These are phyloP conservation scores for Pinus taeda DNA, from an alignment of 75 land plant genomes.

Conservation along the genomic window DNA sequence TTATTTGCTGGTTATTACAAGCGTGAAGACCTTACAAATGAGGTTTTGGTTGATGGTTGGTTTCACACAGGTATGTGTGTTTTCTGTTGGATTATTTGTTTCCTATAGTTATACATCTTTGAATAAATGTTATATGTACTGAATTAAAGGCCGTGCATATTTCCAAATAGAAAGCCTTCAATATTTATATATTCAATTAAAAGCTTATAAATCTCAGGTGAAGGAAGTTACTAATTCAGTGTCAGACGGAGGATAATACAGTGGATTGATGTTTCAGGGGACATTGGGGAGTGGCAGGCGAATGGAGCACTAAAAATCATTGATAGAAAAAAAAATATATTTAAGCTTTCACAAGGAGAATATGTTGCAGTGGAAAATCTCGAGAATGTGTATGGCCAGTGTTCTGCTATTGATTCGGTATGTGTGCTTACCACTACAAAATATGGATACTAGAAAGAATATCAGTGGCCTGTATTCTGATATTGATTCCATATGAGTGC, in stretches of 20 bases:
- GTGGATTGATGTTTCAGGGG: constrained; percentile 47
- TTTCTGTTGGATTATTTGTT: background rate
- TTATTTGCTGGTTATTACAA: constrained; percentile 95
- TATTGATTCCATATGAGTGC: too few species aligned
- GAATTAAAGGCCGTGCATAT: background rate
- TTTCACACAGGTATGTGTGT: constrained; percentile 87
- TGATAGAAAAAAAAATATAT: constrained; percentile 98
- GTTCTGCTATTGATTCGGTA: constrained; percentile 79
- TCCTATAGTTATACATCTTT: background rate
- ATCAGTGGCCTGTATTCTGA: too few species aligned
- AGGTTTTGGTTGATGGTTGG: constrained; percentile 95
- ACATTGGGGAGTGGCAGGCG: constrained; percentile 98
- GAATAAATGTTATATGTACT: background rate
- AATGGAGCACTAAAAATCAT: constrained; percentile 94
- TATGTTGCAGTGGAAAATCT: constrained; percentile 98
- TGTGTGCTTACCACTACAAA: constrained; percentile 3
- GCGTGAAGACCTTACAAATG: constrained; percentile 90
- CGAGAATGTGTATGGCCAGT: constrained; percentile 83
- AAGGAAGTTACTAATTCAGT: background rate
- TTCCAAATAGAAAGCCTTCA: background rate
- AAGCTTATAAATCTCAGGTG: background rate
- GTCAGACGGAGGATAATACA: background rate
- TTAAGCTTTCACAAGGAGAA: constrained; percentile 99
- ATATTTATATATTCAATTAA: background rate
- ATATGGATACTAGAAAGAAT: too few species aligned